phyloP scores from a whole-genome alignment of 805 yeast species.

The Metschnikowia sp. region DNA sequence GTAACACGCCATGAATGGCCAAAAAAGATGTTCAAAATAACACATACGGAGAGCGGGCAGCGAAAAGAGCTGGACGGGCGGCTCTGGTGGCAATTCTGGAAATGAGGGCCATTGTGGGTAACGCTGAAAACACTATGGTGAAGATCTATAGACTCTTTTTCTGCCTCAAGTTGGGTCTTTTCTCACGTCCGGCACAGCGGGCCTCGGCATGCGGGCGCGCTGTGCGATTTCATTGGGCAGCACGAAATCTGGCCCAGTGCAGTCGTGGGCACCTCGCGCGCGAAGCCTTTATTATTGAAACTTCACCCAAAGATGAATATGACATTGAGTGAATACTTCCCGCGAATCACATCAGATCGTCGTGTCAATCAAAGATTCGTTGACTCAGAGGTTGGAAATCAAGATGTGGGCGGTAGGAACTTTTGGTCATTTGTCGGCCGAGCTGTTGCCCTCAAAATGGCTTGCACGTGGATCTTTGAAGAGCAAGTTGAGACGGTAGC shows the following conservation, averaged over 20 bases:
- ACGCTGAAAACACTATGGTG: slow-evolving; percentile 7
- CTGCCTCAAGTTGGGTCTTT: slow-evolving; percentile 2
- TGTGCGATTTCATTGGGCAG: slow-evolving; percentile 18
- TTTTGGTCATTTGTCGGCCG: too few relatives aligned
- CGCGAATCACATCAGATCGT: too few relatives aligned
- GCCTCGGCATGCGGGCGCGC: slow-evolving; percentile 5
- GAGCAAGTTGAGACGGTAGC: too few relatives aligned
- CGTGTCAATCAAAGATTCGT: too few relatives aligned
- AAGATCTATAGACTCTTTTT: slow-evolving; percentile 2
- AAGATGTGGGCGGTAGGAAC: too few relatives aligned
- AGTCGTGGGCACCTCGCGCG: neutral
- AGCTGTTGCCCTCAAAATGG: too few relatives aligned
- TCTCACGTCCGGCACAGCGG: slow-evolving; percentile 13
- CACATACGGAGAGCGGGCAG: slow-evolving; percentile 45
- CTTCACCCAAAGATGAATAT: too few relatives aligned
- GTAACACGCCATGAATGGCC: neutral
- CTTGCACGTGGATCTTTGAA: too few relatives aligned
- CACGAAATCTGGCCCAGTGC: neutral
- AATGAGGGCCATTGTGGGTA: slow-evolving; percentile 36
- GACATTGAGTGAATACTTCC: too few relatives aligned
- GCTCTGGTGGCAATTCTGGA: slow-evolving; percentile 44
- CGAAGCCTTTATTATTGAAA: too few relatives aligned
- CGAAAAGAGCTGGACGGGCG: slow-evolving; percentile 39
- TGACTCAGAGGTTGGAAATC: too few relatives aligned
- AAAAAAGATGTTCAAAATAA: neutral